Percentiles rank a stretch among this genome's conserved stretches.
Conservation (phyloP, 805 yeast species). For the Candida easanensis region DNA sequence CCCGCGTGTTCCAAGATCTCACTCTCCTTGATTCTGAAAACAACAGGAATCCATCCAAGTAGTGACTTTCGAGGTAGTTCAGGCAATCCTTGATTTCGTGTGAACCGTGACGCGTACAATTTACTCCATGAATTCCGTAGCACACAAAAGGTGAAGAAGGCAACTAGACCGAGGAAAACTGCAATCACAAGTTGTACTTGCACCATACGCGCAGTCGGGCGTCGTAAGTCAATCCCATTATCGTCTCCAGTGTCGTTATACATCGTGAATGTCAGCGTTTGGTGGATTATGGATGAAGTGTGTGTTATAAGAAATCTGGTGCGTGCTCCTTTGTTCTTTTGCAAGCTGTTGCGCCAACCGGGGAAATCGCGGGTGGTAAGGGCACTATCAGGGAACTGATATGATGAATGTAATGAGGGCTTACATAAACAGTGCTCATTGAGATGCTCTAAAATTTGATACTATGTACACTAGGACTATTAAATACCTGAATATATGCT, state of each 20-base stretch:
- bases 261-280: no score
- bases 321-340: no score
- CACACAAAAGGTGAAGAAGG: conserved; percentile 66
- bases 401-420: no score
- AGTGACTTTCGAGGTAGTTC: conserved; percentile 51
- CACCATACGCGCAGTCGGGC: conserved; percentile 49
- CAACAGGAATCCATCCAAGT: conserved; percentile 78
- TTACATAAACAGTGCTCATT: no score
- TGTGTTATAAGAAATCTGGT: no score
- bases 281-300: no score
- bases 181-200: conserved; percentile 79
- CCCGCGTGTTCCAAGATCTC: conserved; percentile 90
- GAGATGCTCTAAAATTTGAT: no score
- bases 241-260: conserved; percentile 2
- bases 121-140: conserved; percentile 74
- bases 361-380: no score
- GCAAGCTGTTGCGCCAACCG: no score
- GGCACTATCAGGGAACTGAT: no score
- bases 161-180: conserved; percentile 58
- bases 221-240: conserved; percentile 22
- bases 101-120: conserved; percentile 74
- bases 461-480: no score
- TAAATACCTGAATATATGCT: no score
- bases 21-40: conserved; percentile 63
- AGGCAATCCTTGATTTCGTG: conserved; percentile 53